These are phyloP conservation scores for Pseudocercospora eumusae DNA, from an alignment of 2,329 filamentous ascomycete genomes.

Conservation along the genomic window DNA sequence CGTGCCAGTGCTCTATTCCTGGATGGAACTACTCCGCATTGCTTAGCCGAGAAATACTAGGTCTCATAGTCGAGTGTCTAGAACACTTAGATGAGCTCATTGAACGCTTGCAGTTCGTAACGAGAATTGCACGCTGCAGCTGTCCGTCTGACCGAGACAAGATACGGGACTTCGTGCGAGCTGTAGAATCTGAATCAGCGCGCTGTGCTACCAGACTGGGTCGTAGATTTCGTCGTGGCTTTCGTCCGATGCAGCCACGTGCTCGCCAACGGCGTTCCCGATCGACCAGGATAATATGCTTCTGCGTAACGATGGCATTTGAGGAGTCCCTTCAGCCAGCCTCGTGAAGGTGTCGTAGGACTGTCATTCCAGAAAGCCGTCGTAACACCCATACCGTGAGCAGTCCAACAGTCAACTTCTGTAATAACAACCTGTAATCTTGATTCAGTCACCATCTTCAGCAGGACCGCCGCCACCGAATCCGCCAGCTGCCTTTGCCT, in stretches of 20 bases:
- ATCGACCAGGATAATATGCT: conserved; percentile 4
- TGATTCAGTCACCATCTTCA: conserved; percentile 17
- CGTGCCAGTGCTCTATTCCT: not conserved
- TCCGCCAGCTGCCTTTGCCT: conserved; percentile 29
- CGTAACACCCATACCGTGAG: not conserved
- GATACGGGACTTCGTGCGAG: not conserved
- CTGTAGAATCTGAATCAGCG: not conserved
- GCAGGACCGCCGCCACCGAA: conserved; percentile 28
- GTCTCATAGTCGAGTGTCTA: not conserved
- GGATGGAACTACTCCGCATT: not conserved
- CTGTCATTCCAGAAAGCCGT: not conserved
- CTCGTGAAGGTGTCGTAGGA: not conserved
- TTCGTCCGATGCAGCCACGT: conserved; percentile 3
- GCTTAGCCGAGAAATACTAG: not conserved
- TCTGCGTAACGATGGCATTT: conserved; percentile 2
- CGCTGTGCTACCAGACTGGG: not conserved
- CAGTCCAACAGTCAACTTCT: not conserved
- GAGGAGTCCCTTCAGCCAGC: not conserved
- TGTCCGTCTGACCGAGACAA: not conserved
- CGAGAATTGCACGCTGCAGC: not conserved
- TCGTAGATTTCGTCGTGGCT: not conserved
- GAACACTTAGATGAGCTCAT: not conserved
- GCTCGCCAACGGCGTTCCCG: conserved; percentile 2
- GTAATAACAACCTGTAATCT: not conserved
- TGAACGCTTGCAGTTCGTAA: not conserved